Evolutionary conservation across 2,329 filamentous ascomycete species (phyloP), one percentile per base, ranked within the genome.

Genomic region (Penicillium sp.): DNA sequence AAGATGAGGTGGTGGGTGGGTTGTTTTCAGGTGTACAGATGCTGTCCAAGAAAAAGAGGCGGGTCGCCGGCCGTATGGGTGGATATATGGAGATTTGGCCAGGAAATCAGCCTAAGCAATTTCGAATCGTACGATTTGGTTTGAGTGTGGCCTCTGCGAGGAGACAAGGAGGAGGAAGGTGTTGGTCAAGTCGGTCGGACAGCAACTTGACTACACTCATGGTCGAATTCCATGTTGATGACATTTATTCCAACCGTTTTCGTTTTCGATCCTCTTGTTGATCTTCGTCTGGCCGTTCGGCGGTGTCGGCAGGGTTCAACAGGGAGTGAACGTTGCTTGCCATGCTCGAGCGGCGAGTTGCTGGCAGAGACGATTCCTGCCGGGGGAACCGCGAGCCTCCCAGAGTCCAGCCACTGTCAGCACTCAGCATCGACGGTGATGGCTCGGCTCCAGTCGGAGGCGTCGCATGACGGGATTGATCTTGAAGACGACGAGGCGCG

Each of bases 261-360:
- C 86, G 79, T 76, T 88, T 88, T 60, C 87, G 79, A 59, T 88
- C 85, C 19, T 87, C 85, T 24, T 81, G 78, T 58, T 86, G 81
- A 58, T 89, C 87, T 69, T 89, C 87, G 47, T 87, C 86, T 19
- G 85, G 83, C 59, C 86, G 75, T 72, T 89, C 87, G 2, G 83
- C 85, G 1, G 87, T 89, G 64, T 89, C 87, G 14, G 87, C 85
- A 6, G 87, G 88, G 65, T 90, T 90, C 1, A 90, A 79, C 24
- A 90, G 73, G 6, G 83, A 86, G 70, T 88, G 86, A 22, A 88
- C 84, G 65, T 87, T 89, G 65, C 87, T 89, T 6, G 87, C 87
- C 87, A 90, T 89, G 68, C 87, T 89, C 27, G 85, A 87, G 60
- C 87, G 81, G 55, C 88, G 78, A 7, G 87, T 89, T n/a, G 85